phyloP scores from a whole-genome alignment of 805 yeast genomes.

The Saccharomycopsis lassenensis region DNA sequence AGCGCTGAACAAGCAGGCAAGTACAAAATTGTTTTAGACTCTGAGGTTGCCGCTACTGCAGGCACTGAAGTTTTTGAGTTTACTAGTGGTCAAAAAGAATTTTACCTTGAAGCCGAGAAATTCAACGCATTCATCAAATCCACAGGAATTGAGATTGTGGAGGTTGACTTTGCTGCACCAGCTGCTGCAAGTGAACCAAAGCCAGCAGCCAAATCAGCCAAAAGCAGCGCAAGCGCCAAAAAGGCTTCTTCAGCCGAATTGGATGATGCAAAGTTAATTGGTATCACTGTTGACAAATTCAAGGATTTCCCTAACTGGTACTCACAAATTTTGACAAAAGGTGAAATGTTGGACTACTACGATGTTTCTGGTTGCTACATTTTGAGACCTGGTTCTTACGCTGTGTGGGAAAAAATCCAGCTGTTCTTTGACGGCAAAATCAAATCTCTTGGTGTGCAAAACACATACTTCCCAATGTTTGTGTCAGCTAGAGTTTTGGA shows the following conservation, averaged over 20 bases:
- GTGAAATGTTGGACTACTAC: slow-evolving; percentile 97
- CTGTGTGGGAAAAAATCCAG: slow-evolving; percentile 92
- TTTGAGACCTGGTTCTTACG: slow-evolving; percentile 89
- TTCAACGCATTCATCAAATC: slow-evolving; percentile 36
- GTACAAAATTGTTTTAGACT: slow-evolving; percentile 49
- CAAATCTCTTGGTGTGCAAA: slow-evolving; percentile 82
- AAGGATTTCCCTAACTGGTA: slow-evolving; percentile 96
- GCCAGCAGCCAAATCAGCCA: slow-evolving; percentile 19
- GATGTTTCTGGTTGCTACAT: slow-evolving; percentile 99
- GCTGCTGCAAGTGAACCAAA: slow-evolving; percentile 30
- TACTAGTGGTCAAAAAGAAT: slow-evolving; percentile 42
- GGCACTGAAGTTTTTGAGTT: slow-evolving; percentile 31
- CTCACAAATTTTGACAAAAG: slow-evolving; percentile 89
- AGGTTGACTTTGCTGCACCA: slow-evolving; percentile 44
- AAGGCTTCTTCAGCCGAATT: slow-evolving; percentile 36
- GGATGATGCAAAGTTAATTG: slow-evolving; percentile 84
- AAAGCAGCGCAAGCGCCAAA: slow-evolving; percentile 15
- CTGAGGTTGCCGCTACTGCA: slow-evolving; percentile 32
- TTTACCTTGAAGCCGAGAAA: slow-evolving; percentile 36
- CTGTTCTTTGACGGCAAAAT: slow-evolving; percentile 71
- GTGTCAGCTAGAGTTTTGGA: slow-evolving; percentile 88
- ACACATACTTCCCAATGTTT: slow-evolving; percentile 98
- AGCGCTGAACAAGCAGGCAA: slow-evolving; percentile 40
- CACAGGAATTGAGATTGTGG: slow-evolving; percentile 39
- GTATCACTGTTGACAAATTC: slow-evolving; percentile 90